Evolutionary conservation across 257 asterid genomes (phyloP).

Genomic region (Sherardia arvensis): DNA sequence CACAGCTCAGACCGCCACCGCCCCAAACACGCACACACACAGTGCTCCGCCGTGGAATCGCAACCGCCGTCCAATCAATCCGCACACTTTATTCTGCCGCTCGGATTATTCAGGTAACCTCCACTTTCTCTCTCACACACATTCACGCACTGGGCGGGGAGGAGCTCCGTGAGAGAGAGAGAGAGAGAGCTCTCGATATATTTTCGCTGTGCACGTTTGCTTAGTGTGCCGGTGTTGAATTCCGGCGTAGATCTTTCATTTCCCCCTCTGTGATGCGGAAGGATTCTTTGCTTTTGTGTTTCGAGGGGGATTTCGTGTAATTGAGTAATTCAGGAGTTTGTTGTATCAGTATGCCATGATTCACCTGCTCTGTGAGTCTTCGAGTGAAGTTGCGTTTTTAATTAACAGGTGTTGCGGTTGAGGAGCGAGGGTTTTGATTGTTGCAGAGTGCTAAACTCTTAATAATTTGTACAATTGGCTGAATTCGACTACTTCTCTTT

Average conservation of each 20-base stretch:
- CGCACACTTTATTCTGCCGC: not conserved
- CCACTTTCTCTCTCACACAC: slow-evolving; percentile 4
- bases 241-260: not conserved
- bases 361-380: not conserved
- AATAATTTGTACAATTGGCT: not conserved
- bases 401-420: not conserved
- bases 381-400: not conserved
- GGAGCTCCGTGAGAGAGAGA: too few relatives aligned
- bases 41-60: not conserved
- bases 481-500: not conserved
- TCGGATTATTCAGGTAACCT: not conserved
- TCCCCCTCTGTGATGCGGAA: not conserved
- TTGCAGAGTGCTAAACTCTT: not conserved
- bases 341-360: slow-evolving; percentile 4
- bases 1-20: not conserved
- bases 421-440: slow-evolving; percentile 3
- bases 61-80: not conserved
- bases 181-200: not conserved
- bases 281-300: not conserved
- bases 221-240: not conserved
- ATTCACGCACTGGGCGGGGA: not conserved
- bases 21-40: not conserved
- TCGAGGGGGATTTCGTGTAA: not conserved
- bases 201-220: not conserved
- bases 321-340: not conserved